These are phyloP conservation scores for Neurospora tetrasperma DNA, from an alignment of 495 filamentous ascomycete species.

Conservation along the genomic window DNA sequence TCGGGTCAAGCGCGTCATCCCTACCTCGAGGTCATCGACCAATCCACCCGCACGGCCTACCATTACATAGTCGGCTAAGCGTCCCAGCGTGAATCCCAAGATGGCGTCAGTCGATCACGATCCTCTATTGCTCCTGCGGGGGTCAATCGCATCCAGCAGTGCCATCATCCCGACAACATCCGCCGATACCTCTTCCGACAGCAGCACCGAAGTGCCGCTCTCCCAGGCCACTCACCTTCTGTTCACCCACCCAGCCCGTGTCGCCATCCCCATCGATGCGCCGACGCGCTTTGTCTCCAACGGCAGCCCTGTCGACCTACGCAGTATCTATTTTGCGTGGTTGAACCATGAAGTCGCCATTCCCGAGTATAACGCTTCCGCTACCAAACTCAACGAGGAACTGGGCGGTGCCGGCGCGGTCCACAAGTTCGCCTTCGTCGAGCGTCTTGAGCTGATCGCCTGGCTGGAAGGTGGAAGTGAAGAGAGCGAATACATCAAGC, in stretches of 20 bases:
- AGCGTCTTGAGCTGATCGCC: slow-evolving; percentile 78
- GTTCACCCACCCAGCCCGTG: slow-evolving; percentile 54
- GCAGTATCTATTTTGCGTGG: slow-evolving; percentile 92
- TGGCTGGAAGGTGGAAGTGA: slow-evolving; percentile 86
- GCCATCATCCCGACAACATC: slow-evolving; percentile 61
- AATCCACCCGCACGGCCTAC: not conserved
- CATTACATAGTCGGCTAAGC: not conserved
- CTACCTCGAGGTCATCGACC: not conserved
- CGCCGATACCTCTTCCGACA: slow-evolving; percentile 36
- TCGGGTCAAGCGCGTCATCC: not conserved
- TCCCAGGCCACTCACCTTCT: slow-evolving; percentile 72
- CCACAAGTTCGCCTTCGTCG: slow-evolving; percentile 79
- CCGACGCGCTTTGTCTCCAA: slow-evolving; percentile 73
- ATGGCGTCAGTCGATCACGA: slow-evolving; percentile 44
- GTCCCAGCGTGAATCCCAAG: not conserved
- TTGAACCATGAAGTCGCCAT: slow-evolving; percentile 80
- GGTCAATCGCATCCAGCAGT: slow-evolving; percentile 57
- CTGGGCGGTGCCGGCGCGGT: slow-evolving; percentile 54
- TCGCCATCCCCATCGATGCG: slow-evolving; percentile 60
- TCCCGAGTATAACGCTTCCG: slow-evolving; percentile 78
- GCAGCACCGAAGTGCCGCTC: slow-evolving; percentile 37
- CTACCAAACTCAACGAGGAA: slow-evolving; percentile 70
- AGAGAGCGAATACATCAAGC: slow-evolving; percentile 85
- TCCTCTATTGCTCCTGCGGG: slow-evolving; percentile 68
- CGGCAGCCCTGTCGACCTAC: slow-evolving; percentile 65